A percentile compares a stretch with the other conserved stretches of the same genome.
phyloP scores from a whole-genome alignment of 2,329 filamentous ascomycete species.

The Thielaviopsis euricoi region DNA sequence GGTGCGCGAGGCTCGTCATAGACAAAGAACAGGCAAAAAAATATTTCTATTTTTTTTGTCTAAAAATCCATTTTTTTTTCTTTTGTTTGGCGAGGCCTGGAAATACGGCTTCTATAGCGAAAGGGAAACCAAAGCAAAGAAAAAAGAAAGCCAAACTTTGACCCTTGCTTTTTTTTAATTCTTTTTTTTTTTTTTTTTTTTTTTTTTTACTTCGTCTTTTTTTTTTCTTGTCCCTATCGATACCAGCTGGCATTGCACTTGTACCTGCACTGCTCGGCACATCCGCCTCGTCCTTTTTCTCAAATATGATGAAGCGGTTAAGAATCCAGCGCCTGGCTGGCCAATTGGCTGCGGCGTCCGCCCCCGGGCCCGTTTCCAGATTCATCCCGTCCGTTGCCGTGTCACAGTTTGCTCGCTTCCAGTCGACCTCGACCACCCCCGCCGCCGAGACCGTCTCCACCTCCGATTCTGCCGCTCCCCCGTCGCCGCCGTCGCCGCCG shows the following conservation, averaged over 20 bases:
- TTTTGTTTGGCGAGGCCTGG: not conserved
- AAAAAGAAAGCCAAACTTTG: not conserved
- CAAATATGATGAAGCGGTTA: slow-evolving; percentile 13
- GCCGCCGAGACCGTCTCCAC: slow-evolving; percentile 15
- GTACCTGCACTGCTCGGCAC: not conserved
- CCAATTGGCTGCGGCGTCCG: slow-evolving; percentile 11
- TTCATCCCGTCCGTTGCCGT: slow-evolving; percentile 1
- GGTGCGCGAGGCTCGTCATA: no score
- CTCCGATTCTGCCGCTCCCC: slow-evolving; percentile 12
- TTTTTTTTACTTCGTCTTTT: no score
- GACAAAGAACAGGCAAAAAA: no score
- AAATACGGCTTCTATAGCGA: not conserved
- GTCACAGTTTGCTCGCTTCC: slow-evolving; percentile 15
- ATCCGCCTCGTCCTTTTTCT: not conserved
- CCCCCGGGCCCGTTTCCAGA: slow-evolving; percentile 3
- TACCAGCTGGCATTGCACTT: not conserved
- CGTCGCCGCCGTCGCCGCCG: slow-evolving; percentile 6
- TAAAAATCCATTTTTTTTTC: not conserved
- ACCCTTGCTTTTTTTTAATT: no score
- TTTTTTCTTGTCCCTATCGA: not conserved
- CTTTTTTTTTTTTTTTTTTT: no score
- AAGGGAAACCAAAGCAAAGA: not conserved
- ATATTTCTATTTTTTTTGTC: not conserved
- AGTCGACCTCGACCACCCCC: slow-evolving; percentile 19
- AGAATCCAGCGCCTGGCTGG: slow-evolving; percentile 11